Conservation (phyloP, 208 protist species). For the Crithidia expoeki region DNA sequence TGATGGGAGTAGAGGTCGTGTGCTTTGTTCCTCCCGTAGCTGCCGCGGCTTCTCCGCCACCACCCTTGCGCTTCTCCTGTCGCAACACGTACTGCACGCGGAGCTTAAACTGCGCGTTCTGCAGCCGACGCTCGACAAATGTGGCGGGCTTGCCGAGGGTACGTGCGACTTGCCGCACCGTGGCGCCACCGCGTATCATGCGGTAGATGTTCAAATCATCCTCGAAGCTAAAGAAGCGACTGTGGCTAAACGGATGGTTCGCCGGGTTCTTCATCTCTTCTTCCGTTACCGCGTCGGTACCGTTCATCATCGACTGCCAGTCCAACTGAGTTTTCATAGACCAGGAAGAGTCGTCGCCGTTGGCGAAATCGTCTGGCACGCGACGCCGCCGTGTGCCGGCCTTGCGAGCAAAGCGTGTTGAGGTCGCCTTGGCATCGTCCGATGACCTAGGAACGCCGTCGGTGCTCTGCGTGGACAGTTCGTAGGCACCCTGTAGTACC, state of each 20-base stretch:
- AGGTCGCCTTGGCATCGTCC: background rate
- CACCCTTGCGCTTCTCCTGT: constrained; percentile 45
- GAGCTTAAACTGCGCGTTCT: constrained; percentile 89
- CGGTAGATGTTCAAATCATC: constrained; percentile 83
- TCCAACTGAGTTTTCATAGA: constrained; percentile 81
- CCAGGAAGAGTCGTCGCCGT: constrained; percentile 77
- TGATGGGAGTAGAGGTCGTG: constrained; percentile 29
- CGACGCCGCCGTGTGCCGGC: constrained; percentile 57
- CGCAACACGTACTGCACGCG: constrained; percentile 84
- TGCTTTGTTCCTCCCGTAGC: background rate
- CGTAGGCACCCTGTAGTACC: constrained; percentile 40
- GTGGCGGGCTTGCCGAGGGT: constrained; percentile 86
- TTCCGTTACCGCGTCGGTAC: constrained; percentile 47
- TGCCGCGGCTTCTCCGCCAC: background rate
- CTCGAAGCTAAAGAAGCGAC: constrained; percentile 86
- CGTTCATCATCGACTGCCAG: constrained; percentile 73
- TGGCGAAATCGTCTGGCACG: constrained; percentile 84
- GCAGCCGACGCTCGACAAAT: constrained; percentile 81
- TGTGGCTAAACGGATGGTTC: constrained; percentile 90
- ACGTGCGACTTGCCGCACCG: constrained; percentile 73
- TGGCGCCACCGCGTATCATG: constrained; percentile 87
- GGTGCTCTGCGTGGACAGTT: background rate
- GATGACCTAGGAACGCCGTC: background rate
- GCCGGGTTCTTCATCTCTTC: constrained; percentile 79
- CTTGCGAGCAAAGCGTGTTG: constrained; percentile 47